Evolutionary conservation across 1,284 basidiomycete species (phyloP), one percentile per base, ranked within the genome.

Genomic region (Apiotrichum brassicae): DNA sequence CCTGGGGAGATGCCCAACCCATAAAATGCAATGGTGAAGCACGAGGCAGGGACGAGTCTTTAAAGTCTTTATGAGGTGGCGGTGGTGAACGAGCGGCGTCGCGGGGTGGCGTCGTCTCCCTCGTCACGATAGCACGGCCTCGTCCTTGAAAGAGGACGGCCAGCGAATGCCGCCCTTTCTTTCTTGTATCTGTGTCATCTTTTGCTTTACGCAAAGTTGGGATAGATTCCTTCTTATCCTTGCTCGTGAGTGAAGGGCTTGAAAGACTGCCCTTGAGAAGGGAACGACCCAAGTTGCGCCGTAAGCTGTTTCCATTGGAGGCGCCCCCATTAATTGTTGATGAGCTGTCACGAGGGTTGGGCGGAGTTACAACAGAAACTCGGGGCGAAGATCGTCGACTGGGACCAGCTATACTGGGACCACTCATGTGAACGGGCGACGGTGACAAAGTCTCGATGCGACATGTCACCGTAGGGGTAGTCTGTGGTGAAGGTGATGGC

Each of bases 241-340:
- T 46, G 37, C 36, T 12, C 3, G 28, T 20, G n/a, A 46, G 37
- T 16, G 36, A 28, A 13, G 36, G 45, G 6, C 24, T 46, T 11
- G 26, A 39, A 11, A 24, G 20, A 22, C 45, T 39, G 36, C 45
- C 36, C 28, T 46, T 46, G 14, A 32, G 28, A 6, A 46, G 37
- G 19, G 36, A 38, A 9, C 36, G 36, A 4, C 43, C 43, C 8
- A 44, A n/a, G n/a, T 35, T 38, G n/a, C 22, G 25, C 26, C 35
- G 20, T n/a, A 20, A 19, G n/a, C 45, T 32, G 28, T 22, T 30
- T 8, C 6, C 24, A 23, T 19, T 40, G 24, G 4, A 20, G 3
- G n/a, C 14, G 26, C 12, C n/a, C 11, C 40, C 26, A 20, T 42
- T 18, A 23, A 39, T 6, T 6, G 44, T 22, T 3, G 44, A 22